Evolutionary conservation across 129 eudicot species (phyloP), one percentile per base, ranked within the genome.

Genomic region (Lactuca saligna): DNA sequence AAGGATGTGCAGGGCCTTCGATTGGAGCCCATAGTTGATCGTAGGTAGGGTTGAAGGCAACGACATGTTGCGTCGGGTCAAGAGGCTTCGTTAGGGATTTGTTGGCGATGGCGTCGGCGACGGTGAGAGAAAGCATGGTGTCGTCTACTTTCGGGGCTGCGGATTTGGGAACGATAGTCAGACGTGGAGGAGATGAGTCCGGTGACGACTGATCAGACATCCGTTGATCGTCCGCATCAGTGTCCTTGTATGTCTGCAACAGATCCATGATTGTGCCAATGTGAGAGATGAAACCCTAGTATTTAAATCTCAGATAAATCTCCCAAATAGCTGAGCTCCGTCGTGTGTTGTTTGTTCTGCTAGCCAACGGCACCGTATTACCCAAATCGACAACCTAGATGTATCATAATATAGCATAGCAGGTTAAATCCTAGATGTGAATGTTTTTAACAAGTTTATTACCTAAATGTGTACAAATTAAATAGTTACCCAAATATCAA

Each of bases 11-110:
- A 1, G 98, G 98, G 14, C 98, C 97, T 10, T 75, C 80, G 35
- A 93, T 85, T 2, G 98, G 98, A 3, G 98, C 87, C 98, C 98
- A 93, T 2, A 93, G 95, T 76, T 93, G 97, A 31, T 93, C 98
- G 84, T 86, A 89, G 32, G 97, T 89, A 0, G 97, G 98, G 57
- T 93, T 93, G 90, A 82, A 93, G 55, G 74, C 16, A 49, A 93
- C 97, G 13, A 85, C 13, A 82, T 89, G 97, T 63, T 93, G 96
- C 25, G 90, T 84, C 14, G 95, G 98, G 58, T 93, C 97, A 3
- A 93, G 82, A 0, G 98, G 98, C 20, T 84, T 86, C 39, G 83
- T 61, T 29, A 74, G 81, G 8, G 94, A 51, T 70, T 53, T 35
- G 57, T 77, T 66, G 69, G 88, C 65, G 7, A 84, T 72, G 29